Percentiles rank a stretch among this genome's conserved stretches.
These are phyloP conservation scores for Silene coronaria DNA, from an alignment of 179 eudicot species.

Conservation along the genomic window DNA sequence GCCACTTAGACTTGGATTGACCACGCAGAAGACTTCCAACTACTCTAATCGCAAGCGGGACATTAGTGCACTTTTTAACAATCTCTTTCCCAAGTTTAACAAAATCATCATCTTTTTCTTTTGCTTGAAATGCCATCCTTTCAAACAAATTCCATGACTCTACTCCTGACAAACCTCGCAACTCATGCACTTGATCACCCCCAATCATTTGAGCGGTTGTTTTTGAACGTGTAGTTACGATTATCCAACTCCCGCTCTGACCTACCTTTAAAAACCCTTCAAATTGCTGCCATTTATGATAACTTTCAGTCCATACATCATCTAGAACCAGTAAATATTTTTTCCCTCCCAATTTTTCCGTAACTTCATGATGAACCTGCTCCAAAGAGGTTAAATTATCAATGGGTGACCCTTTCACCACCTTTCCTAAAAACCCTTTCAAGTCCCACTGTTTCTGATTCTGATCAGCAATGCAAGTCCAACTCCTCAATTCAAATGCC, in stretches of 20 bases:
- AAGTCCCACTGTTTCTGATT: not conserved
- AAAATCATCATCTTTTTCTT: not conserved
- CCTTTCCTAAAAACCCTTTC: not conserved
- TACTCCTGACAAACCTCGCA: conserved; percentile 20
- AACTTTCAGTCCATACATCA: conserved; percentile 30
- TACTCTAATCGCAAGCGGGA: not conserved
- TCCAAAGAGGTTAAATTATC: not conserved
- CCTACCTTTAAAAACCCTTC: conserved; percentile 14
- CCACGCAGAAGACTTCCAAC: not conserved
- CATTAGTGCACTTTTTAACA: not conserved
- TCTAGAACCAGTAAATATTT: conserved; percentile 31
- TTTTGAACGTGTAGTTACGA: conserved; percentile 25
- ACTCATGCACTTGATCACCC: not conserved
- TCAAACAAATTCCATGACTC: conserved; percentile 29
- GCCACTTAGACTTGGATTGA: not conserved
- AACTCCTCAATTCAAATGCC: conserved; percentile 14
- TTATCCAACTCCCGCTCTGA: conserved; percentile 22
- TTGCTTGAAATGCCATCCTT: conserved; percentile 16
- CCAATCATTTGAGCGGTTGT: conserved; percentile 5
- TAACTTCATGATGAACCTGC: not conserved
- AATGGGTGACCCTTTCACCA: not conserved
- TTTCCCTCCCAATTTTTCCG: conserved; percentile 3
- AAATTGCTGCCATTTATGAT: conserved; percentile 19
- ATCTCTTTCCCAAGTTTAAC: not conserved
- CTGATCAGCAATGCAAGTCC: conserved; percentile 27